Base-by-base conservation (phyloP, 2,329 filamentous ascomycete species). In the Stagonosporopsis vannaccii region DNA sequence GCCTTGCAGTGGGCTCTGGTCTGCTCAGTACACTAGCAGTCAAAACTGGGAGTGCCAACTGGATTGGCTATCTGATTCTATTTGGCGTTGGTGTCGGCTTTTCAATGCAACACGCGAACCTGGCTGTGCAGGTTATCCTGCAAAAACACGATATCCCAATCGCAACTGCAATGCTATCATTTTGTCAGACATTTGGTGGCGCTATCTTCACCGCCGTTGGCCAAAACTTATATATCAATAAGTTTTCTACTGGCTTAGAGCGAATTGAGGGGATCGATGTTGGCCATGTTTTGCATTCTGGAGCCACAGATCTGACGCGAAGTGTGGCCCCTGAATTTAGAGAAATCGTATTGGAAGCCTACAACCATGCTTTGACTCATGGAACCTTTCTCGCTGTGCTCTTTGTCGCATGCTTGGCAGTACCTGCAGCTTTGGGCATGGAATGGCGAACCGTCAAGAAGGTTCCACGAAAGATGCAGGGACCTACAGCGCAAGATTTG, bases 381-480 rank as follows among this genome's bases (percentile, higher is more conserved):
- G 71, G 70, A 1, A 70, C 82, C 0, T 91, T 89, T 66, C 81
- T 84, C 51, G 83, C 89, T 6, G 82, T 80, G 3, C 75, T 88
- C 8, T 81, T 83, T 6, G 77, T 88, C 66, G 78, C 82, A 0
- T 80, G 79, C 25, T 61, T 88, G 3, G 80, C 79, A 2, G 74
- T 88, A 11, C 52, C 88, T 4, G 86, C 84, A 0, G 79, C 82
- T 0, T 58, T 82, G 1, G 73, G 76, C 1, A 82, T 90, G 74
- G 85, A 90, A 72, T 90, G 87, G 87, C 81, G 79, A 63, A 88
- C 80, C 60, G 85, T 90, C 51, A 90, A 89, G 75, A 83, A 82
- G 19, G 60, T 55, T 6, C 48, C 58, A 33, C 44, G 35, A 20
- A 43, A 23, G 15, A n/a, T 30, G 4, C 9, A 7, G 12, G 28